Percentiles rank a stretch among this genome's conserved stretches.
phyloP scores from a whole-genome alignment of 78 protist species.

The Guillardia theta region DNA sequence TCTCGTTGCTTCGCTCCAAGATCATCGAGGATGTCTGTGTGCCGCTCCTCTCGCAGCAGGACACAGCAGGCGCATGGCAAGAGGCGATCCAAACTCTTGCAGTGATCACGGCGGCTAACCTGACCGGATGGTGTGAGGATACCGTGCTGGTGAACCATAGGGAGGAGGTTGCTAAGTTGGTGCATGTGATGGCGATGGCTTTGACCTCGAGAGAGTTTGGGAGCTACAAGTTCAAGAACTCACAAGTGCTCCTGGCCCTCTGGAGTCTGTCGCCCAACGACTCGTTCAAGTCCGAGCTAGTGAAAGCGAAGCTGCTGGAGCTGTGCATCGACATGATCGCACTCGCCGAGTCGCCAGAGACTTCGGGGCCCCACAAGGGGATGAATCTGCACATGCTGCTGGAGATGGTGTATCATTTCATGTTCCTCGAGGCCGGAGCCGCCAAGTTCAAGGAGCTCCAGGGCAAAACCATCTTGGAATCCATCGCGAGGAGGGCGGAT shows the following conservation, averaged over 20 bases:
- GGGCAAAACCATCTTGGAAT: not conserved
- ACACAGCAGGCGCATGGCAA: not conserved
- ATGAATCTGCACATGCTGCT: not conserved
- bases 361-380: not conserved
- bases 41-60: not conserved
- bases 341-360: not conserved
- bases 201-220: not conserved
- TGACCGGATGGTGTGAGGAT: not conserved
- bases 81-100: slow-evolving; percentile 14
- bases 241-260: not conserved
- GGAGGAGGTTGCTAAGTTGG: not conserved
- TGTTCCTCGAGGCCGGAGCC: not conserved
- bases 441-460: not conserved
- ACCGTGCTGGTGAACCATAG: not conserved
- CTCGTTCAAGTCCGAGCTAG: not conserved
- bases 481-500: not conserved
- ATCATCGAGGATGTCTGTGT: not conserved
- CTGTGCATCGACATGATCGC: slow-evolving; percentile 14
- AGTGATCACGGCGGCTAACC: not conserved
- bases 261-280: not conserved
- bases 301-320: slow-evolving; percentile 19
- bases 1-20: not conserved
- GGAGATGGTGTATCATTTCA: not conserved
- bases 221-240: not conserved
- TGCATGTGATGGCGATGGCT: slow-evolving; percentile 24